These are phyloP conservation scores for Prunus mume DNA, from an alignment of 306 rosid genomes.

Conservation along the genomic window DNA sequence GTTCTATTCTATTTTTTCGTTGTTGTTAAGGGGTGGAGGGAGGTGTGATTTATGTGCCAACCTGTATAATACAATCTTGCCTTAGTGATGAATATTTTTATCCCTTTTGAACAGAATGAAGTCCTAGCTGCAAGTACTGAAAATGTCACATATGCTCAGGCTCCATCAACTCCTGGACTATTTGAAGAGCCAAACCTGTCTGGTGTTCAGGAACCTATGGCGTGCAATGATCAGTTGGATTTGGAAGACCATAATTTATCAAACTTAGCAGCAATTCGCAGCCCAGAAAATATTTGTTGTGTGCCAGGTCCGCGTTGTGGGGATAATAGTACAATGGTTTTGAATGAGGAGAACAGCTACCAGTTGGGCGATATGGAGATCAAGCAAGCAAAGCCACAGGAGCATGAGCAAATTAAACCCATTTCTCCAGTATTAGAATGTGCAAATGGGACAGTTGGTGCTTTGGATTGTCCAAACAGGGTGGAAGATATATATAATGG, in stretches of 20 bases:
- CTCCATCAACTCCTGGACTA: slow-evolving; percentile 67
- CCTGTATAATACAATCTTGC: not conserved
- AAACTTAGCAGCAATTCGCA: slow-evolving; percentile 33
- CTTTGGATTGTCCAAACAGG: slow-evolving; percentile 49
- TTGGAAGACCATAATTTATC: slow-evolving; percentile 45
- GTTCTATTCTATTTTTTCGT: not conserved
- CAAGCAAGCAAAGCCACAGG: slow-evolving; percentile 38
- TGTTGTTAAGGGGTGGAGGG: not conserved
- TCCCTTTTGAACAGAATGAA: slow-evolving; percentile 47
- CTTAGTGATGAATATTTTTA: slow-evolving; percentile 16
- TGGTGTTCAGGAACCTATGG: slow-evolving; percentile 51
- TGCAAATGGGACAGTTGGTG: slow-evolving; percentile 38
- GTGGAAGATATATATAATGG: slow-evolving; percentile 53
- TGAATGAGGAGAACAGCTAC: slow-evolving; percentile 47
- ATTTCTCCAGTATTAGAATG: slow-evolving; percentile 34
- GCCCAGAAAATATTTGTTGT: slow-evolving; percentile 27
- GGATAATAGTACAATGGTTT: slow-evolving; percentile 37
- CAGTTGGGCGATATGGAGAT: slow-evolving; percentile 37
- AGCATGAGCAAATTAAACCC: slow-evolving; percentile 26
- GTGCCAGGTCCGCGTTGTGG: slow-evolving; percentile 25
- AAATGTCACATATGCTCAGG: slow-evolving; percentile 49
- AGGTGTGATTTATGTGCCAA: not conserved
- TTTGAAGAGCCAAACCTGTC: slow-evolving; percentile 54
- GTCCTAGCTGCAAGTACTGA: slow-evolving; percentile 32
- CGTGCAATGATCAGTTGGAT: slow-evolving; percentile 48